Conservation (phyloP, 768 basidiomycete species). For the Lactarius trivialis region DNA sequence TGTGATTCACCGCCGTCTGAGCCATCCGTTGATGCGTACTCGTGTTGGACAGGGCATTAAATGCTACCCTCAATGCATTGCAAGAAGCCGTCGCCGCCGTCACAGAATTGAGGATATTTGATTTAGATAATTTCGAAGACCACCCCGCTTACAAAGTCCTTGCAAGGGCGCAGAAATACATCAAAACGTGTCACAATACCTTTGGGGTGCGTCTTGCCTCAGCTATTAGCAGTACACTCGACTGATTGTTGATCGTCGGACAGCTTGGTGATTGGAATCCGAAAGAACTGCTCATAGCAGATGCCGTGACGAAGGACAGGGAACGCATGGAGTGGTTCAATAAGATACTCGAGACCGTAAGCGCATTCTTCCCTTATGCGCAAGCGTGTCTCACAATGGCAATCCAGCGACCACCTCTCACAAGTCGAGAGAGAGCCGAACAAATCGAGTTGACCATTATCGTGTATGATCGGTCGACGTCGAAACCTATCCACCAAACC, state of each 20-base stretch:
- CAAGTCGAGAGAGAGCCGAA: background rate
- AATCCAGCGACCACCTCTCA: conserved; percentile 1
- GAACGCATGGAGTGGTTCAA: conserved; percentile 13
- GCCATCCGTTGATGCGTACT: background rate
- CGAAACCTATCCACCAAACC: background rate
- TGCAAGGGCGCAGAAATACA: background rate
- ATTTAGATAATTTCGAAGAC: conserved; percentile 4
- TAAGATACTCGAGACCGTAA: background rate
- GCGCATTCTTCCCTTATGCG: background rate
- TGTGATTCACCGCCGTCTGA: background rate
- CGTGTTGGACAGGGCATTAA: conserved; percentile 5
- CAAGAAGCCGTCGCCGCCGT: conserved; percentile 2
- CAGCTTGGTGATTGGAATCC: conserved; percentile 2
- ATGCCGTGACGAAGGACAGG: conserved; percentile 5
- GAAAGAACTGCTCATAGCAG: background rate
- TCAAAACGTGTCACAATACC: conserved; percentile 5
- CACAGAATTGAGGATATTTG: conserved; percentile 10
- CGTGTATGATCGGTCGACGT: background rate
- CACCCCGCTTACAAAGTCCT: conserved; percentile 8
- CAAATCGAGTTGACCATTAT: conserved; percentile 2
- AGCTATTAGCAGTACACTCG: background rate
- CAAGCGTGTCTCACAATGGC: background rate
- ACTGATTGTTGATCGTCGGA: background rate
- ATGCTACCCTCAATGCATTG: conserved; percentile 5
- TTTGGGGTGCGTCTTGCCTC: conserved; percentile 10